These are phyloP conservation scores for Dendrostoma leiphaemia DNA, from an alignment of 2,329 filamentous ascomycete species.

Conservation along the genomic window DNA sequence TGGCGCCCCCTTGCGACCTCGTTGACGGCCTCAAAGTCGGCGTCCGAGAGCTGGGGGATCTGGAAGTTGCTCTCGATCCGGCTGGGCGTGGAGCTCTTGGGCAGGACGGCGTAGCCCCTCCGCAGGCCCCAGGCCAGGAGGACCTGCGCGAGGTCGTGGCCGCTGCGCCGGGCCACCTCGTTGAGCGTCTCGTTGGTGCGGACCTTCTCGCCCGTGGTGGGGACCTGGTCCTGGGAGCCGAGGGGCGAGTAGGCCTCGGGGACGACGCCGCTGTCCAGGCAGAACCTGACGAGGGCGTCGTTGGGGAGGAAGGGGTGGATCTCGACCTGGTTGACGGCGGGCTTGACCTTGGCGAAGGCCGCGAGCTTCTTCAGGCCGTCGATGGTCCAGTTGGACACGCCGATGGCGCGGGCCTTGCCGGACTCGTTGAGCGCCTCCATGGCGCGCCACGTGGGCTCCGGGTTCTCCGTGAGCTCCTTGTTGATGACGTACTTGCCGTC, in stretches of 20 bases:
- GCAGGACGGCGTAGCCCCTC: slow-evolving; percentile 65
- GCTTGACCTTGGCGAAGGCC: slow-evolving; percentile 43
- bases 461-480: slow-evolving; percentile 64
- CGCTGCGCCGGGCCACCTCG: slow-evolving; percentile 55
- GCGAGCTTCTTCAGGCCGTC: slow-evolving; percentile 53
- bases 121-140: slow-evolving; percentile 65
- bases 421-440: slow-evolving; percentile 57
- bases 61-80: slow-evolving; percentile 65
- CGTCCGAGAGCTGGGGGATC: slow-evolving; percentile 53
- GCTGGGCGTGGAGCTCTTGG: slow-evolving; percentile 66
- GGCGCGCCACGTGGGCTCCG: slow-evolving; percentile 59
- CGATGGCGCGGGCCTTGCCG: slow-evolving; percentile 56
- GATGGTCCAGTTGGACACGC: slow-evolving; percentile 57
- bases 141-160: slow-evolving; percentile 58
- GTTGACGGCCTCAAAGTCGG: slow-evolving; percentile 61
- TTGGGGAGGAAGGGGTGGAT: slow-evolving; percentile 46
- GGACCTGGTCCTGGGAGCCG: slow-evolving; percentile 68
- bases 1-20: slow-evolving; percentile 64
- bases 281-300: slow-evolving; percentile 50
- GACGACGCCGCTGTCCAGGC: slow-evolving; percentile 48
- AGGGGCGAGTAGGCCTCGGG: slow-evolving; percentile 50
- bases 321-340: slow-evolving; percentile 51
- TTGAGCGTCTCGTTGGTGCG: slow-evolving; percentile 58
- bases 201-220: slow-evolving; percentile 65
- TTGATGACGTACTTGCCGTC: slow-evolving; percentile 49